A percentile compares a stretch with the other conserved stretches of the same genome.
These are phyloP conservation scores for Sextonia rubra DNA, from an alignment of 164 flowering plant genomes.

Conservation along the genomic window DNA sequence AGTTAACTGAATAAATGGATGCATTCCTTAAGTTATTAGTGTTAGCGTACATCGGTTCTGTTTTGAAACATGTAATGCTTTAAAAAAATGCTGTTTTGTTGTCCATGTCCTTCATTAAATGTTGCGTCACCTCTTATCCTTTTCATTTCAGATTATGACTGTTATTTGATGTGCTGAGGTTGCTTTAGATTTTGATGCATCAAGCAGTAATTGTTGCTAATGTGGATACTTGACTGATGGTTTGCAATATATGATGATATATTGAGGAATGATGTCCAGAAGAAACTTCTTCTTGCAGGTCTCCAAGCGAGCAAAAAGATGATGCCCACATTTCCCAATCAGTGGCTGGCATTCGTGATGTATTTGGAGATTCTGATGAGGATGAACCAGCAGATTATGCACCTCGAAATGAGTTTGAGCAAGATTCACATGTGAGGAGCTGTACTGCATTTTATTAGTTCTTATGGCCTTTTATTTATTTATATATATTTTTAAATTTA, in stretches of 20 bases:
- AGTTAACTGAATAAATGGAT: too few species aligned
- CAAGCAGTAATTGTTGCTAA: too few species aligned
- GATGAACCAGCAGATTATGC: slow-evolving; percentile 72
- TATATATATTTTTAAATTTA: neutral
- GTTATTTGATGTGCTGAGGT: too few species aligned
- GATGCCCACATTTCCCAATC: slow-evolving; percentile 43
- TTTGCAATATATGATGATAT: neutral
- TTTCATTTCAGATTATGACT: too few species aligned
- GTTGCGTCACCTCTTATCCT: too few species aligned
- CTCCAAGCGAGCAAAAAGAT: slow-evolving; percentile 55
- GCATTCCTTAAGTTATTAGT: neutral
- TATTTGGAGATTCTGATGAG: slow-evolving; percentile 97
- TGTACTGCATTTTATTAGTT: neutral
- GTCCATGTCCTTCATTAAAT: neutral
- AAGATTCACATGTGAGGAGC: slow-evolving; percentile 50
- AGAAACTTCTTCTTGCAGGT: slow-evolving; percentile 27
- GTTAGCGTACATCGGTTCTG: neutral
- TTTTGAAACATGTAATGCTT: neutral
- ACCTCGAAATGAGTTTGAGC: slow-evolving; percentile 53
- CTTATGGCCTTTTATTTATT: neutral
- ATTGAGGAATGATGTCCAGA: neutral
- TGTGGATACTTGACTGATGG: neutral
- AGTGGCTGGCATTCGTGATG: slow-evolving; percentile 85
- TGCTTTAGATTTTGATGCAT: too few species aligned
- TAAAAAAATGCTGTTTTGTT: neutral